These are phyloP conservation scores for Xylaria sp. DNA, from an alignment of 2,329 filamentous ascomycete species.

Conservation along the genomic window DNA sequence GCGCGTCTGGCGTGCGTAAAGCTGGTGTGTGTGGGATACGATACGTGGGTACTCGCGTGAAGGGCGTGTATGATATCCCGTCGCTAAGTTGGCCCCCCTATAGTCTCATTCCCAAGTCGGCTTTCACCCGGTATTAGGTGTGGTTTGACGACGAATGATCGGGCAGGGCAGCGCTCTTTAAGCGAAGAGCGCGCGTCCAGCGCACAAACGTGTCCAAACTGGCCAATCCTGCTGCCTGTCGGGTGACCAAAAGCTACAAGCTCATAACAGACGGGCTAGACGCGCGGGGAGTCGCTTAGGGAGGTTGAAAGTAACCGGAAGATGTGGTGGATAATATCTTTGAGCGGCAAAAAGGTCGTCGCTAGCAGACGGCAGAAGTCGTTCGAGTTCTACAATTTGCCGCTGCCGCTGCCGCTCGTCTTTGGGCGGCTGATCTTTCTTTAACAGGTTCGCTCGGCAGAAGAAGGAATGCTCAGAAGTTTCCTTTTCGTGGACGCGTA, in stretches of 20 bases:
- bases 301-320: conserved; percentile 42
- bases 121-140: conserved; percentile 20
- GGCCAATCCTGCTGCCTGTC: conserved; percentile 29
- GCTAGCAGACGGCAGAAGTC: conserved; percentile 34
- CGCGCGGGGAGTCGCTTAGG: conserved; percentile 45
- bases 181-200: conserved; percentile 44
- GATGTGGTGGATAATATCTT: conserved; percentile 46
- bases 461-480: conserved; percentile 3
- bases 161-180: conserved; percentile 29
- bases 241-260: conserved; percentile 27
- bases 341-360: conserved; percentile 40
- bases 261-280: conserved; percentile 26
- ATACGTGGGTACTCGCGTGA: conserved; percentile 29
- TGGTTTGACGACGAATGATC: conserved; percentile 35
- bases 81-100: conserved; percentile 36
- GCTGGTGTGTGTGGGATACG: conserved; percentile 35
- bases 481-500: conserved; percentile 14
- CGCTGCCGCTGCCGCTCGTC: conserved; percentile 40
- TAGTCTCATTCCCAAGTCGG: conserved; percentile 39
- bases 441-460: conserved; percentile 39
- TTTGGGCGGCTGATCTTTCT: conserved; percentile 40
- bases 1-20: conserved; percentile 38
- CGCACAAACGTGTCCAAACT: conserved; percentile 37
- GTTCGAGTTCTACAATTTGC: conserved; percentile 39
- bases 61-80: conserved; percentile 30